Evolutionary conservation across 2,329 filamentous ascomycete genomes (phyloP).

Genomic region (Exophiala spinifera): DNA sequence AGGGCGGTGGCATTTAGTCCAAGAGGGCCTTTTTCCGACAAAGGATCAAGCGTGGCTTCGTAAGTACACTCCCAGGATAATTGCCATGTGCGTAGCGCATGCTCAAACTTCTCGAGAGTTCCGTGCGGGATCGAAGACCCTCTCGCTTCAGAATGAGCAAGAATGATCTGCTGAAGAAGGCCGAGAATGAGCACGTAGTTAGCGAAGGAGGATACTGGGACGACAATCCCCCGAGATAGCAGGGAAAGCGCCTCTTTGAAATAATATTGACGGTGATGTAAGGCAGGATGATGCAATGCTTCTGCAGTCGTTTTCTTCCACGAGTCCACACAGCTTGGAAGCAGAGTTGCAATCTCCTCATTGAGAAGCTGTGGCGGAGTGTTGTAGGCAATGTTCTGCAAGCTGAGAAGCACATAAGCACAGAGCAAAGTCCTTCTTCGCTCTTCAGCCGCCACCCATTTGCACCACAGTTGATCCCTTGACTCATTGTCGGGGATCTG

Average conservation of each 20-base stretch:
- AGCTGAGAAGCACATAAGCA: constrained; percentile 24
- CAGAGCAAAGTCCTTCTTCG: constrained; percentile 20
- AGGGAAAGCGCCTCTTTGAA: constrained; percentile 3
- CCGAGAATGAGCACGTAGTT: constrained; percentile 16
- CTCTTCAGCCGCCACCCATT: constrained; percentile 20
- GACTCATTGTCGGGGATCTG: neutral
- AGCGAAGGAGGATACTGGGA: constrained; percentile 5
- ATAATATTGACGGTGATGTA: neutral
- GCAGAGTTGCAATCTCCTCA: constrained; percentile 15
- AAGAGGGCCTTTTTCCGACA: constrained; percentile 26
- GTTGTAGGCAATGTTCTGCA: constrained; percentile 25
- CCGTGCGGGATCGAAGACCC: neutral
- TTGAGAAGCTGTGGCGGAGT: constrained; percentile 19
- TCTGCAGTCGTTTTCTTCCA: constrained; percentile 16
- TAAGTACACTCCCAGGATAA: constrained; percentile 26
- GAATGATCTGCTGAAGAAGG: constrained; percentile 9
- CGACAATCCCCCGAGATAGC: constrained; percentile 1
- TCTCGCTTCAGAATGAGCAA: neutral
- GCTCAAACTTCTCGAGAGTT: constrained; percentile 3
- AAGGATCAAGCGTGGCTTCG: constrained; percentile 27
- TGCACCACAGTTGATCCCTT: constrained; percentile 43
- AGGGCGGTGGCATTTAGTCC: constrained; percentile 28
- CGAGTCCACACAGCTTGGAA: constrained; percentile 14
- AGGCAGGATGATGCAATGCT: neutral
- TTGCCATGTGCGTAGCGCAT: constrained; percentile 26